A percentile compares a stretch with the other conserved stretches of the same genome.
Conservation (phyloP, 2,329 filamentous ascomycete genomes). For the Colletotrichum sp. region DNA sequence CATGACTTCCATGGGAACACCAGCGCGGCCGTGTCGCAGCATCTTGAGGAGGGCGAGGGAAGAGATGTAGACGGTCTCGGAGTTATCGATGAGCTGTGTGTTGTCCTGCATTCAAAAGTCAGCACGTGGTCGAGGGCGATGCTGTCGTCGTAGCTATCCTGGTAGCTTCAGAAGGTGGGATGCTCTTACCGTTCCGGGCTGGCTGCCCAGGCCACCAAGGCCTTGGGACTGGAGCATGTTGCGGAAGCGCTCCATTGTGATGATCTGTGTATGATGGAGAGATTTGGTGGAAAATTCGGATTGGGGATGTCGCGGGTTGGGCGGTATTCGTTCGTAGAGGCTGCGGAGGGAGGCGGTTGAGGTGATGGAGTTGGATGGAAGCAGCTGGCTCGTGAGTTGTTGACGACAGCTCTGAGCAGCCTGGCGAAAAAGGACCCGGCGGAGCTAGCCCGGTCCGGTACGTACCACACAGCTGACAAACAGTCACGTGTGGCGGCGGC, state of each 20-base stretch:
- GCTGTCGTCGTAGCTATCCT: not conserved
- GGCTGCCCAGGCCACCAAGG: slow-evolving; percentile 67
- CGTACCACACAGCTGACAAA: slow-evolving; percentile 1
- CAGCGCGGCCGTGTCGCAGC: slow-evolving; percentile 94
- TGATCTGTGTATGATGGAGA: not conserved
- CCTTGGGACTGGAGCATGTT: slow-evolving; percentile 82
- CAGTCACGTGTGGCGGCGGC: slow-evolving; percentile 4
- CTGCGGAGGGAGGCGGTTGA: slow-evolving; percentile 4
- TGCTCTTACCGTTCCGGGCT: slow-evolving; percentile 64
- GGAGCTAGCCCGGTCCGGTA: slow-evolving; percentile 23
- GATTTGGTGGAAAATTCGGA: not conserved
- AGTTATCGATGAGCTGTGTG: slow-evolving; percentile 93
- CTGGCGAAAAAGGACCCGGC: slow-evolving; percentile 27
- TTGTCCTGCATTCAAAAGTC: slow-evolving; percentile 69
- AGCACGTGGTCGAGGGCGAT: not conserved
- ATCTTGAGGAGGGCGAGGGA: slow-evolving; percentile 97
- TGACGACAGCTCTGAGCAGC: slow-evolving; percentile 37
- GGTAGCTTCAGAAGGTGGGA: slow-evolving; percentile 12
- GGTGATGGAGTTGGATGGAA: slow-evolving; percentile 17
- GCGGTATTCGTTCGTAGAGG: not conserved
- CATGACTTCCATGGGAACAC: slow-evolving; percentile 99
- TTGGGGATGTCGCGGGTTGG: not conserved
- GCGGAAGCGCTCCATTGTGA: slow-evolving; percentile 87
- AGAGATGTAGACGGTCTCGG: slow-evolving; percentile 98
- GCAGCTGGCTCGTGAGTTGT: slow-evolving; percentile 23